Evolutionary conservation across 139 green algal species (phyloP).

Genomic region (Chlamydomonas sp.): DNA sequence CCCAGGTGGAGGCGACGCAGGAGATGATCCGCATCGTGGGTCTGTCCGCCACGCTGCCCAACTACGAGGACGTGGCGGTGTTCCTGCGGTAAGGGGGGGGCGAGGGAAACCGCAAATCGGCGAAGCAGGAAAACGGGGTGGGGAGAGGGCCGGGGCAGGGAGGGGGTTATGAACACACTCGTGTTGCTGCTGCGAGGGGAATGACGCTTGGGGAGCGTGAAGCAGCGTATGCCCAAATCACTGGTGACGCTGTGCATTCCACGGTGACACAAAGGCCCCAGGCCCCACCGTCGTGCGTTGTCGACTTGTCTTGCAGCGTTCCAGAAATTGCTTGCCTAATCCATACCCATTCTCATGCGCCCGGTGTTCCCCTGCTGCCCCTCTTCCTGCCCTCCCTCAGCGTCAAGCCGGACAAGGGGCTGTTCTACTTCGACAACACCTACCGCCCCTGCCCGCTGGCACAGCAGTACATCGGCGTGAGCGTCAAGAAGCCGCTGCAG

Average conservation of each 20-base stretch:
- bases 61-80: constrained; percentile 95
- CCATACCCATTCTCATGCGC: too few relatives aligned
- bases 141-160: neutral
- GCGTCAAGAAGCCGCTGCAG: constrained; percentile 98
- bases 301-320: too few relatives aligned
- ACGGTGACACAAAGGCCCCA: neutral
- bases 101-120: neutral
- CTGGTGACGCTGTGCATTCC: neutral
- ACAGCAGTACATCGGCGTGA: constrained; percentile 97
- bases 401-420: constrained; percentile 88
- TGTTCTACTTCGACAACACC: constrained; percentile 98
- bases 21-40: constrained; percentile 96
- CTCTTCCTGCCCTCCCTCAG: constrained; percentile 5
- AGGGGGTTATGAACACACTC: neutral
- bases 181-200: too few relatives aligned
- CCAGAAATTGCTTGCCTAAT: neutral
- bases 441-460: constrained; percentile 94
- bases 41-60: constrained; percentile 96
- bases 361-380: neutral
- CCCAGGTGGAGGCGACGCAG: constrained; percentile 89
- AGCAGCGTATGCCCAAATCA: neutral
- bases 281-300: too few relatives aligned
- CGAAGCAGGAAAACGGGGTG: too few relatives aligned
- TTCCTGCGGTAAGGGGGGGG: constrained; percentile 77
- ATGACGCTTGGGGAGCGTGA: neutral